Conservation (phyloP, 2,329 filamentous ascomycete genomes). For the Beauveria sp. region DNA sequence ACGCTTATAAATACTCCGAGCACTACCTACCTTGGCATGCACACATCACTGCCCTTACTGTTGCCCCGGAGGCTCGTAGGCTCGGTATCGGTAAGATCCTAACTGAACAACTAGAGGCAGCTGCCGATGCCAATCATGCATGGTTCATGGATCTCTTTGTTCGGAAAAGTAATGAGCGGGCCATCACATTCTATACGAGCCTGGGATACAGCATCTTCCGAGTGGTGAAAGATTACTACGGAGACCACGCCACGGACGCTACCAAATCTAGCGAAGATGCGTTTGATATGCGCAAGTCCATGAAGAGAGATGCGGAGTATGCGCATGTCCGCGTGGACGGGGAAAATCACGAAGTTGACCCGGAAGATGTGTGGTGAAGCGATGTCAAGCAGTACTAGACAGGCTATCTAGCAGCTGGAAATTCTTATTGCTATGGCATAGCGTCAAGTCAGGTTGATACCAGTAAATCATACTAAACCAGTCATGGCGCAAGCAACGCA, state of each 20-base stretch:
- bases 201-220: slow-evolving; percentile 91
- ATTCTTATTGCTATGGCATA: background rate
- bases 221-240: slow-evolving; percentile 86
- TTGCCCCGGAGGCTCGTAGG: slow-evolving; percentile 77
- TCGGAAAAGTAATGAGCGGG: slow-evolving; percentile 76
- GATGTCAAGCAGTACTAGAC: background rate
- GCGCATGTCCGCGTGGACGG: slow-evolving; percentile 76
- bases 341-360: slow-evolving; percentile 67
- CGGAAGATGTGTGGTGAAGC: slow-evolving; percentile 74
- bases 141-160: slow-evolving; percentile 98
- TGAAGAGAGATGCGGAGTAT: slow-evolving; percentile 68
- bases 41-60: slow-evolving; percentile 92
- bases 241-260: slow-evolving; percentile 65
- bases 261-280: slow-evolving; percentile 69
- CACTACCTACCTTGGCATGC: slow-evolving; percentile 99
- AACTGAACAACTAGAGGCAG: slow-evolving; percentile 72
- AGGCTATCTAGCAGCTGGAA: background rate
- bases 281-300: slow-evolving; percentile 79
- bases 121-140: slow-evolving; percentile 71
- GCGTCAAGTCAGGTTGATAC: background rate
- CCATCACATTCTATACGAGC: slow-evolving; percentile 79
- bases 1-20: slow-evolving; percentile 64
- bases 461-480: no score
- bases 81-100: slow-evolving; percentile 81
- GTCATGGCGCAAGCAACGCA: background rate